Base-by-base conservation (phyloP, 768 basidiomycete species). In the Collybiopsis confluens region DNA sequence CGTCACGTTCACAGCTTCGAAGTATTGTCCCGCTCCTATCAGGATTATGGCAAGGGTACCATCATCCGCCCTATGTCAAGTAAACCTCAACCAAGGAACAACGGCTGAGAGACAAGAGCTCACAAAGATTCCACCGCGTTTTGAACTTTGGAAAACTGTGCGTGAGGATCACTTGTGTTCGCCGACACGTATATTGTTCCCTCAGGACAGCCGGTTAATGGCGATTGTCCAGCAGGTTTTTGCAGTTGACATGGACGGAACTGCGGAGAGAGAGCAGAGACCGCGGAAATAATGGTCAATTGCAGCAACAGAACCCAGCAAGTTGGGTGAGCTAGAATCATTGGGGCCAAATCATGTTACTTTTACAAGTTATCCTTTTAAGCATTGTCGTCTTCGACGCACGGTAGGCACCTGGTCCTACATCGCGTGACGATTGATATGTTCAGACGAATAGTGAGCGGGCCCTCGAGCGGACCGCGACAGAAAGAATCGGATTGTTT, bases 121-220 rank as follows among this genome's bases (percentile, higher is more conserved):
- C 55, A 83, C 83, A 87, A 67, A 5, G 82, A 81, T 7, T 64
- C 27, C 11, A 87, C 69, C 8, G 85, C 84, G 11, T 74, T 70
- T 62, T 87, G 85, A 2, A 86, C 67, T 23, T 59, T 74, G 15
- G 61, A 69, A 44, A 82, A 85, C 23, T 72, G 54, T 0, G 83
- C 77, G 45, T 65, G 65, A 0, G 62, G 54, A 60, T 85, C 76
- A 4, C 63, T 76, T 28, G 64, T 55, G 37, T 75, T 61, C 40
- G 67, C 63, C 1, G 82, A 84, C 20, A 86, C 84, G 54, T 76
- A 85, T 3, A 86, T 65, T 0, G 83, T 86, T 9, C 79, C 81
- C 5, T 56, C n/a, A 0, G 81, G 81, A 60, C 85, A 86, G 8
- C 79, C 81, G 1, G 50, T 16, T 10, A 83, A 65, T 15, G 83